Evolutionary conservation across 495 filamentous ascomycete species (phyloP), one percentile per base, ranked within the genome.

Genomic region (Bryoglossum gracile): DNA sequence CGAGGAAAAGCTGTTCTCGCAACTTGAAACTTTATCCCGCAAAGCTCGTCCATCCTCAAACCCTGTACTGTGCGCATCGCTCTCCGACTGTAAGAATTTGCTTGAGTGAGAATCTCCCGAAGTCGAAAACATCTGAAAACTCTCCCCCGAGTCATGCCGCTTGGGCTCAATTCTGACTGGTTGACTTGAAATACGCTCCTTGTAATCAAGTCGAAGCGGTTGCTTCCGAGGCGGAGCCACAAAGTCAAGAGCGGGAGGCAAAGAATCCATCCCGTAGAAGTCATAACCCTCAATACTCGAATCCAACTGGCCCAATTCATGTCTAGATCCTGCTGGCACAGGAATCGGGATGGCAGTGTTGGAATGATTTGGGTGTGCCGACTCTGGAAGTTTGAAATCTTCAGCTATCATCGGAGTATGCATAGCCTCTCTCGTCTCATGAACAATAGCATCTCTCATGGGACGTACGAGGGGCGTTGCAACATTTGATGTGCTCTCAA

Each of bases 101-200:
- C 63, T 64, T 30, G 65, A 51, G 8, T 50, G 35, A 16, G 67
- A 72, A 14, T 81, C 77, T 10, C 80, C 79, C 2, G 86, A 89
- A 6, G 82, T 75, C n/a, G 83, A 89, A 61, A 94, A 88, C 70
- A 92, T 79, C 25, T 83, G 78, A 54, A 87, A 87, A 55, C 85
- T 89, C 51, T 91, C 88, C 18, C 81, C 76, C 1, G 88, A 94
- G 53, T 89, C 81, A 38, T 84, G 82, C 17, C 84, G 74, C 18
- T 73, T 58, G 0, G 33, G 39, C 24, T 66, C 64, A 17, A 71
- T 66, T 14, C 64, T 54, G 24, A 21, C 32, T 17, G 48, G 44
- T 13, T 47, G 59, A 1, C 58, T 62, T 11, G 62, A 62, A 2
- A 55, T 51, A 3, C 54, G 50, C n/a, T 50, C 58, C 0, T 23